Conservation (phyloP, 2,329 filamentous ascomycete species). For the Colletotrichum neosansevieriae region DNA sequence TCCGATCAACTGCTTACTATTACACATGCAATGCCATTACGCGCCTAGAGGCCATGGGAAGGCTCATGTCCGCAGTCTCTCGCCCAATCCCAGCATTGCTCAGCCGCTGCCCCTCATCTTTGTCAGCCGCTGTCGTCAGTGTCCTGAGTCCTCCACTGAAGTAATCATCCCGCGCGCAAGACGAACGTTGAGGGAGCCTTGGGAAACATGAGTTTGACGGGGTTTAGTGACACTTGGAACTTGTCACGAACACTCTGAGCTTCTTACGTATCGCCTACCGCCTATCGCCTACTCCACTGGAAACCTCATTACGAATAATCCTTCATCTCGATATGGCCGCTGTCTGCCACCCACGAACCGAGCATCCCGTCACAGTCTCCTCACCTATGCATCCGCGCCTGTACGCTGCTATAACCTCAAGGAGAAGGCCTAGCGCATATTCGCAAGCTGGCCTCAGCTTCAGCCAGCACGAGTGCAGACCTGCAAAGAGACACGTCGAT, state of each 20-base stretch:
- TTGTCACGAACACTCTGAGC: constrained; percentile 10
- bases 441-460: background rate
- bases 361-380: constrained; percentile 21
- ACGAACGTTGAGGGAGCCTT: constrained; percentile 9
- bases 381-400: constrained; percentile 5
- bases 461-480: background rate
- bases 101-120: constrained; percentile 17
- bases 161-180: constrained; percentile 3
- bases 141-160: background rate
- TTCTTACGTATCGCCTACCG: constrained; percentile 19
- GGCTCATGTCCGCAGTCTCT: background rate
- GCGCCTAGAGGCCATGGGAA: constrained; percentile 8
- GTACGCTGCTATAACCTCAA: background rate
- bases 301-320: constrained; percentile 10
- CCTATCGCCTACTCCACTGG: constrained; percentile 9
- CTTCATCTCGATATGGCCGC: constrained; percentile 17
- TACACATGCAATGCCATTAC: constrained; percentile 9
- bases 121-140: constrained; percentile 20
- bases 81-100: constrained; percentile 7
- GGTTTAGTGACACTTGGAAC: constrained; percentile 25
- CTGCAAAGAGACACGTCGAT: background rate
- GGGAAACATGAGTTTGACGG: background rate
- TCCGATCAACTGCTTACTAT: constrained; percentile 19
- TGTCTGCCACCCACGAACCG: constrained; percentile 23
- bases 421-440: background rate